phyloP scores from a whole-genome alignment of 768 basidiomycete species.

The Austroboletus festivus region DNA sequence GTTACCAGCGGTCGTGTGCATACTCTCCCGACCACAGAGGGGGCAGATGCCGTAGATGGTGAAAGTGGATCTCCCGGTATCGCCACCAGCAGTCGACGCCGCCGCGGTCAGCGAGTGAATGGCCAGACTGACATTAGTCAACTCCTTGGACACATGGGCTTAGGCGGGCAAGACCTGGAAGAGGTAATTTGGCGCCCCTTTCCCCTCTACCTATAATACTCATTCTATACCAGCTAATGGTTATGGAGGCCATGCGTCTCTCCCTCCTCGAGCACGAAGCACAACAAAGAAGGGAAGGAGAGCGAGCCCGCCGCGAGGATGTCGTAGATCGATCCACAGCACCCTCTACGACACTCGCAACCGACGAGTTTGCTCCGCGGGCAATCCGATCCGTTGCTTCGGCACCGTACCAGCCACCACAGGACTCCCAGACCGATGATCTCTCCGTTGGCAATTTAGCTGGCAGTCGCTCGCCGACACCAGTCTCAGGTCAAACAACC shows the following conservation, averaged over 20 bases:
- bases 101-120: slow-evolving; percentile 52
- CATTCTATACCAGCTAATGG: slow-evolving; percentile 68
- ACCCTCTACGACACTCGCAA: slow-evolving; percentile 2
- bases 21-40: slow-evolving; percentile 58
- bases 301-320: slow-evolving; percentile 55
- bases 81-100: slow-evolving; percentile 49
- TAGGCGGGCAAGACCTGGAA: slow-evolving; percentile 87
- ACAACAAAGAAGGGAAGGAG: slow-evolving; percentile 76
- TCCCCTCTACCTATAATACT: slow-evolving; percentile 12
- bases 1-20: slow-evolving; percentile 87
- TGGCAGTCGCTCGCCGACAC: slow-evolving; percentile 29
- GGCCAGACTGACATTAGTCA: slow-evolving; percentile 61
- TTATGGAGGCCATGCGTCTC: slow-evolving; percentile 98
- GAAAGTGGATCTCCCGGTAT: slow-evolving; percentile 32
- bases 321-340: slow-evolving; percentile 36
- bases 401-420: slow-evolving; percentile 4
- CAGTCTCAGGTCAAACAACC: slow-evolving; percentile 35
- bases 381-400: slow-evolving; percentile 4
- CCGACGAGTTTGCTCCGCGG: slow-evolving; percentile 5
- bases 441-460: slow-evolving; percentile 7
- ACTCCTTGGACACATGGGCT: slow-evolving; percentile 56
- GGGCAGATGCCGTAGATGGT: slow-evolving; percentile 40
- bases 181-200: slow-evolving; percentile 57
- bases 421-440: slow-evolving; percentile 11
- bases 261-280: slow-evolving; percentile 94